Evolutionary conservation across 2,329 filamentous ascomycete genomes (phyloP), one percentile per base, ranked within the genome.

Genomic region (Neocatenulostroma microsporum): DNA sequence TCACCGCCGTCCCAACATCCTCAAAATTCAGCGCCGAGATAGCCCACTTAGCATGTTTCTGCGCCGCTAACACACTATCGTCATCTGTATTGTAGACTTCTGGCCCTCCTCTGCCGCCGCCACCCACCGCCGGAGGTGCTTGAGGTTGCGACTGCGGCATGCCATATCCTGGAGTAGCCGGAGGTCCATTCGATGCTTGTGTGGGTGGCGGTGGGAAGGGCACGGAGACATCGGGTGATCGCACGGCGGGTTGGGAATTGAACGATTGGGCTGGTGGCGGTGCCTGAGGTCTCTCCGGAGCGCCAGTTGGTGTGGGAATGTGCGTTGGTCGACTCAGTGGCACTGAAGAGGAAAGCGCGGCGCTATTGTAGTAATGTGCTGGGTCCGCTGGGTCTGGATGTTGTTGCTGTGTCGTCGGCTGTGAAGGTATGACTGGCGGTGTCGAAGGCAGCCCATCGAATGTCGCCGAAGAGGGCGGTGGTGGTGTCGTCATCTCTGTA

Each of bases 21-120:
- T 98, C 91, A 61, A 98, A 98, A 53, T 95, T 94, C 31, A 98
- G 66, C 0, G 91, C 91, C 9, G 88, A 95, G 27, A 96, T 94
- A 0, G 91, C 91, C 85, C 86, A 98, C 53, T 86, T 87, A 2
- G 89, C 88, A 64, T 96, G 91, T 58, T 96, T 98, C 60, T 94
- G 87, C 4, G 91, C 89, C 50, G 80, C 74, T 23, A 76, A 68
- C 23, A 95, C 81, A 0, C 82, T 70, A 41, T 72, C 67, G 46
- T 87, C 81, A 45, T 94, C 85, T 9, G 63, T 68, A 4, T 62
- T 67, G 36, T 82, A 66, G 1, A 15, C n/a, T n/a, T n/a, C n/a
- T n/a, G n/a, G n/a, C n/a, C n/a, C n/a, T n/a, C n/a, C n/a, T n/a
- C n/a, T n/a, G n/a, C n/a, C n/a, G n/a, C n/a, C n/a, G n/a, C n/a